Conservation (phyloP, 2,329 filamentous ascomycete genomes). For the Malbranchea zuffiana region DNA sequence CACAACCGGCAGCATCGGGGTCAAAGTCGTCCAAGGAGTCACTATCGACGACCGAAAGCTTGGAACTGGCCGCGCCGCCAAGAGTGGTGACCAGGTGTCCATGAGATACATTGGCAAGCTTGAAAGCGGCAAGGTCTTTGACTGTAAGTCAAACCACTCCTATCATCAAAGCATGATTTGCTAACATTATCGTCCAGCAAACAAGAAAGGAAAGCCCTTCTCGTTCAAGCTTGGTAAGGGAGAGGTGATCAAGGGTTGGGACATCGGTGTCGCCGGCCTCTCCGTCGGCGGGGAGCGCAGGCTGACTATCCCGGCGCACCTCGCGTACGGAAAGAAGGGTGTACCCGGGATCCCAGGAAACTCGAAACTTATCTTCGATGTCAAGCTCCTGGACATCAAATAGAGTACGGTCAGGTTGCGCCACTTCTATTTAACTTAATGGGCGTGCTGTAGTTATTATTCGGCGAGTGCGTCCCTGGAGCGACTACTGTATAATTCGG, state of each 20-base stretch:
- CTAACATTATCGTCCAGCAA: constrained; percentile 46
- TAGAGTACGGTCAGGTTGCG: constrained; percentile 36
- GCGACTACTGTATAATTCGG: too few species aligned
- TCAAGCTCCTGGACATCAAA: constrained; percentile 76
- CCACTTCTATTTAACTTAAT: neutral
- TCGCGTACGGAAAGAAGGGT: constrained; percentile 79
- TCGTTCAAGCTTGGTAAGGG: constrained; percentile 87
- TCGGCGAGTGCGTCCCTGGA: too few species aligned
- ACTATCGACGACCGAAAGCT: constrained; percentile 92
- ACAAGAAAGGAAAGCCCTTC: constrained; percentile 99
- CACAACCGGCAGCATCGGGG: constrained; percentile 48
- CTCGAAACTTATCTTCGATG: constrained; percentile 83
- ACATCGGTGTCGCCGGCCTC: constrained; percentile 89
- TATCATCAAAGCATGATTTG: neutral
- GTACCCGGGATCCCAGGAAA: constrained; percentile 81
- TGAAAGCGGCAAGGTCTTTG: constrained; percentile 86
- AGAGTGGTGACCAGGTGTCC: constrained; percentile 80
- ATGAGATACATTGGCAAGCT: constrained; percentile 99
- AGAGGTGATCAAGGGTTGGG: constrained; percentile 98
- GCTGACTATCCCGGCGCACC: constrained; percentile 73
- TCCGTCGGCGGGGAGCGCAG: constrained; percentile 85
- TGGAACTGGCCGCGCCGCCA: constrained; percentile 71
- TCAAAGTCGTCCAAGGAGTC: constrained; percentile 77
- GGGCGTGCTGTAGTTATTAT: too few species aligned
- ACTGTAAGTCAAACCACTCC: constrained; percentile 52